Evolutionary conservation across 768 basidiomycete species (phyloP).

Genomic region (Tricholoma matsutake): DNA sequence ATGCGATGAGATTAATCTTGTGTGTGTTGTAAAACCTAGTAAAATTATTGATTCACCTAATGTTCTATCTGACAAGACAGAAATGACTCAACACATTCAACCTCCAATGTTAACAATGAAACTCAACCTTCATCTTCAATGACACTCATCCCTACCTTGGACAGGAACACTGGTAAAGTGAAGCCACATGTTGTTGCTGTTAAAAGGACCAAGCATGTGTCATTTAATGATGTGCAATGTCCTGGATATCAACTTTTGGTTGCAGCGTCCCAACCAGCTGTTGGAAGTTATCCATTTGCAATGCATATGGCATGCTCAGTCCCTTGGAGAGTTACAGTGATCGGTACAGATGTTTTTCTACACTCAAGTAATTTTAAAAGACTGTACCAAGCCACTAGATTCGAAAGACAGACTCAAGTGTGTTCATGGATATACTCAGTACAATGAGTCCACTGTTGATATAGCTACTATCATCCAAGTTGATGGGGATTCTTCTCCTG

Average conservation of each 20-base stretch:
- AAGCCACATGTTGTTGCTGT: not conserved
- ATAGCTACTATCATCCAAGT: too few species aligned
- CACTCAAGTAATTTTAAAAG: not conserved
- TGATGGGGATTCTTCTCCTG: too few species aligned
- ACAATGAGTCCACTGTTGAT: too few species aligned
- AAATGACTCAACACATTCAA: too few species aligned
- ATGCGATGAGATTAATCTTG: conserved; percentile 9
- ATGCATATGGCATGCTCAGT: too few species aligned
- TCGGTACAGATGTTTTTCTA: not conserved
- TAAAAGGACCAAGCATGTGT: not conserved
- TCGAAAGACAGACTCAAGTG: too few species aligned
- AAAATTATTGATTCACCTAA: too few species aligned
- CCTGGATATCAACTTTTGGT: not conserved
- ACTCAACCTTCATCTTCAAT: too few species aligned
- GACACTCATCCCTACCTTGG: not conserved
- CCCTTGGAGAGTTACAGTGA: not conserved
- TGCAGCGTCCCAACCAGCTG: not conserved
- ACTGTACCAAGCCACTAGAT: too few species aligned
- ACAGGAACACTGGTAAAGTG: not conserved
- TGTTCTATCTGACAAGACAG: too few species aligned
- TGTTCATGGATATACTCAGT: too few species aligned
- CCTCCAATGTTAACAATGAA: too few species aligned
- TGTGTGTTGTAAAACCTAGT: not conserved
- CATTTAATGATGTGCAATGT: not conserved
- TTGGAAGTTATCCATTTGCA: conserved; percentile 4